phyloP scores from a whole-genome alignment of 352 stramenopile species.

The Vaucheria bursata region DNA sequence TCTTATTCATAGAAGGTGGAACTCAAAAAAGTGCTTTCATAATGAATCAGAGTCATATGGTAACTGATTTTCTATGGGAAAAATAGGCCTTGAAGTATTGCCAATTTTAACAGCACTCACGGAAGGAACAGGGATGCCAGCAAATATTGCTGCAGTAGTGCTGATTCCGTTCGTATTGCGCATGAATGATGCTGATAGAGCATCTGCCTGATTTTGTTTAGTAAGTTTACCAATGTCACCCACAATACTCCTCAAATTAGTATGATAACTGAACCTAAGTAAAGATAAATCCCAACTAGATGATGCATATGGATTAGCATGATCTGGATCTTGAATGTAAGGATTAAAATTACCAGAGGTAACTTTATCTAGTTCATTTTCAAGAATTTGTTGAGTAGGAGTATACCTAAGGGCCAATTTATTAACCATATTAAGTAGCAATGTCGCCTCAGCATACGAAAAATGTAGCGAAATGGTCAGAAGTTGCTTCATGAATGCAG shows the following conservation, averaged over 20 bases:
- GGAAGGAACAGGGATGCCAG: not conserved
- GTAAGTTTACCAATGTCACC: conserved; percentile 25
- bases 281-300: conserved; percentile 82
- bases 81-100: conserved; percentile 12
- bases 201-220: conserved; percentile 28
- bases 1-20: too few species aligned
- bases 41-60: too few species aligned
- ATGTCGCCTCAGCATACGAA: conserved; percentile 52
- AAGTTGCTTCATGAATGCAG: conserved; percentile 87
- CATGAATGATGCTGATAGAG: conserved; percentile 26
- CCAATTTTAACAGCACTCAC: not conserved
- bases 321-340: conserved; percentile 83
- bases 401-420: conserved; percentile 78
- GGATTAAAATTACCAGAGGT: conserved; percentile 75
- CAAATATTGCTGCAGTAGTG: not conserved
- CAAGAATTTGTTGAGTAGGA: conserved; percentile 81
- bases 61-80: conserved; percentile 31
- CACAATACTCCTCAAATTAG: conserved; percentile 9
- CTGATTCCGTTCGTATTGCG: not conserved
- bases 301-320: conserved; percentile 83
- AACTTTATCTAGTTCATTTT: conserved; percentile 88
- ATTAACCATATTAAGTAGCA: conserved; percentile 73
- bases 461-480: conserved; percentile 71
- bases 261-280: conserved; percentile 49
- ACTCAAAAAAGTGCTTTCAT: too few species aligned